Base-by-base conservation (phyloP, 2,329 filamentous ascomycete species). In the Ceratocystis destructans region DNA sequence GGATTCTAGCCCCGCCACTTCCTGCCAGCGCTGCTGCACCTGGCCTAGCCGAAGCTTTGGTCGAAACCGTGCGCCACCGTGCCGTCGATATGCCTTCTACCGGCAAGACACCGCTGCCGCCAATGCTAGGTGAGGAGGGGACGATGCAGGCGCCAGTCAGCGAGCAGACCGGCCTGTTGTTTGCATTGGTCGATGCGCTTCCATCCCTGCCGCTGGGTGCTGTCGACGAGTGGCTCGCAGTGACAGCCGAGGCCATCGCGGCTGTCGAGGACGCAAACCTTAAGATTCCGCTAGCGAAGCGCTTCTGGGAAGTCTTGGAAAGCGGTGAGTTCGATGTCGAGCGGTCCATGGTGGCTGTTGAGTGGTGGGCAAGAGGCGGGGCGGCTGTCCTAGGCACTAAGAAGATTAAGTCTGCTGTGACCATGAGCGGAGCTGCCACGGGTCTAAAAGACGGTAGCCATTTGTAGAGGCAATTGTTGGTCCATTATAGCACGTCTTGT, bases 291-390 rank as follows among this genome's bases (percentile, higher is more conserved):
- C 89, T 86, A 46, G 85, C 86, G 72, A 81, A 84, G 69, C 79
- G 90, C 62, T 88, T 95, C 74, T 91, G 89, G 86, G 86, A 94
- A 67, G 82, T 90, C 2, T 76, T 96, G 8, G 86, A 86, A 50
- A 86, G 82, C 70, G 90, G 90, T 2, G 90, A 96, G 76, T 88
- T 96, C 84, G 91, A 96, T 75, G 87, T 95, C 28, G 89, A 95
- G 73, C 82, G 90, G 68, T 87, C 89, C 5, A 84, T 87, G 50
- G 81, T 88, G 41, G 90, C 87, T 62, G 88, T 96, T 20, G 83
- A 84, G 1, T 96, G 92, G 92, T 96, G 92, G 92, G 80, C 79
- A 12, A 75, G 75, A 45, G 82, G 82, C 5, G 82, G 76, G 76
- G 83, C 73, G 74, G 82, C 81, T 69, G 72, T 82, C 69, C 6